Base-by-base conservation (phyloP, 768 basidiomycete species). In the Mycena filopes region DNA sequence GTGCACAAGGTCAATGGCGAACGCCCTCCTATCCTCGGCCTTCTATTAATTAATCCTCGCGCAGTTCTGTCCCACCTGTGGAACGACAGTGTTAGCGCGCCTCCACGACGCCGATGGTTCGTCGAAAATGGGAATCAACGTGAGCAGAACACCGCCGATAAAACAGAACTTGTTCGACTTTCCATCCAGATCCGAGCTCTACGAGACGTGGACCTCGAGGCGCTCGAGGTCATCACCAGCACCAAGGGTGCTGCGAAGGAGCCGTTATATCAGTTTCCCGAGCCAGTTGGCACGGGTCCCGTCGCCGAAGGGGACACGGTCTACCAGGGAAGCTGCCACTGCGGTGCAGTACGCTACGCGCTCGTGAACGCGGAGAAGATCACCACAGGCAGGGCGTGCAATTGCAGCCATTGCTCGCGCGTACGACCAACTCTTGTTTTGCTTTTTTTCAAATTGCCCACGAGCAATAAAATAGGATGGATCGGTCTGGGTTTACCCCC, bases 61-160 rank as follows among this genome's bases (percentile, higher is more conserved):
- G n/a, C 48, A 68, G 67, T 68, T 68, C 43, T 68, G 67, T 38
- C 67, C 62, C 2, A 60, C 53, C 2, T 68, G 67, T 38, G 67
- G 67, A 29, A 64, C 54, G 5, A 64, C 67, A 0, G 54, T 68
- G 4, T 18, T 68, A 47, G 54, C 26, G 6, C 62, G 55, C 25
- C 36, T 36, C 15, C 36, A 10, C 36, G 31, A 8, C 18, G 16
- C 43, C 10, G 60, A 48, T 13, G 53, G 51, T 36, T 36, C 36
- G 36, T 15, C 36, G 0, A 36, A 36, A 16, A 23, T n/a, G 20
- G 54, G n/a, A 20, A 42, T 66, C 38, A 66, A 66, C 31, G 65
- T 66, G 26, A 36, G 53, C 20, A 8, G 2, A 23, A 15, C 16
- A 36, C 20, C 15, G 23, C 5, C 7, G 10, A 12, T 9, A 29